Percentiles rank a stretch among this genome's conserved stretches.
These are phyloP conservation scores for Kentomonas sorsogonicus DNA, from an alignment of 208 protist species.

Conservation along the genomic window DNA sequence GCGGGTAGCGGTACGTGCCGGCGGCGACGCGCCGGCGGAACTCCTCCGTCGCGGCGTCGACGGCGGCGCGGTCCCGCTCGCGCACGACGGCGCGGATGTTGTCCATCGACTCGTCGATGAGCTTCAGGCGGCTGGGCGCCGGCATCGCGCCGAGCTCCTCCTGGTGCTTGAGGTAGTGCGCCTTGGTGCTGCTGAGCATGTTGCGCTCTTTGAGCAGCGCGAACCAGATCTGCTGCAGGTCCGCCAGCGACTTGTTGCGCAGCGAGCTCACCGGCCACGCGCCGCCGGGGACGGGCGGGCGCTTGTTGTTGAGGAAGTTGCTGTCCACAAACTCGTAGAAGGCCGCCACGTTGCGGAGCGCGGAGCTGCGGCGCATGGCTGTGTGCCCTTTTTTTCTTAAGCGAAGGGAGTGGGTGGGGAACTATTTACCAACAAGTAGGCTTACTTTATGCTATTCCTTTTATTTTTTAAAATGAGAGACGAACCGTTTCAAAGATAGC, in stretches of 20 bases:
- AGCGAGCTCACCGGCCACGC: slow-evolving; percentile 82
- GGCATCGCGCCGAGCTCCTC: slow-evolving; percentile 89
- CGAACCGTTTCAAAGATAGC: too few species aligned
- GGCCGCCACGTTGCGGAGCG: slow-evolving; percentile 39
- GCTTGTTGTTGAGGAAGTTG: slow-evolving; percentile 87
- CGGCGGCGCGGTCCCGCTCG: slow-evolving; percentile 79
- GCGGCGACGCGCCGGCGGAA: slow-evolving; percentile 67
- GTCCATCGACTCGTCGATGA: slow-evolving; percentile 79
- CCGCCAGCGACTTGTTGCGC: slow-evolving; percentile 81
- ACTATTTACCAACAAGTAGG: background rate
- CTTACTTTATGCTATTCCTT: slow-evolving; percentile 6
- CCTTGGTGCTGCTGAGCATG: slow-evolving; percentile 78
- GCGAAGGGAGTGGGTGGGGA: background rate
- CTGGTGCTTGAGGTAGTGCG: slow-evolving; percentile 86
- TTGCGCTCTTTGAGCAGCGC: slow-evolving; percentile 89
- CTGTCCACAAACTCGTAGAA: slow-evolving; percentile 90
- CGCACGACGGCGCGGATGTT: slow-evolving; percentile 75
- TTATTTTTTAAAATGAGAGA: too few species aligned
- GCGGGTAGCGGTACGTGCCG: slow-evolving; percentile 79
- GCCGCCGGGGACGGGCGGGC: slow-evolving; percentile 79
- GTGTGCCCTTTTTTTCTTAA: background rate
- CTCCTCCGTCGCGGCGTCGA: slow-evolving; percentile 42
- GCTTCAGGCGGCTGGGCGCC: slow-evolving; percentile 75
- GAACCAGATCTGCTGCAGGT: slow-evolving; percentile 92
- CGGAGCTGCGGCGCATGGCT: slow-evolving; percentile 23